Conservation (phyloP, 2,329 filamentous ascomycete species). For the Calonectria hongkongensis region DNA sequence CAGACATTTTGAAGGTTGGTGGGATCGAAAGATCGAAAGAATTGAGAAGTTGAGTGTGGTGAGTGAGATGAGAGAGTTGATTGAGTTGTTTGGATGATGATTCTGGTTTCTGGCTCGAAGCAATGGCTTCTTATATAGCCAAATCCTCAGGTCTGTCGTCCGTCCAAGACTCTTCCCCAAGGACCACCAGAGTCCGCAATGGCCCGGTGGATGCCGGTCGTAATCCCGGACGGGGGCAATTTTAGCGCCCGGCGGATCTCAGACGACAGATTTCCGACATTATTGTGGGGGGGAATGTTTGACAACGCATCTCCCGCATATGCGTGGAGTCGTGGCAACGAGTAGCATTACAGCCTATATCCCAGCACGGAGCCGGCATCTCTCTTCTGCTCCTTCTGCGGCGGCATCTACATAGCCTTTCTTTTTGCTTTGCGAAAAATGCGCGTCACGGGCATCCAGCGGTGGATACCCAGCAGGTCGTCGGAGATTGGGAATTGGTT, state of each 20-base stretch:
- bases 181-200: neutral
- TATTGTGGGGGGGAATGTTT: constrained; percentile 23
- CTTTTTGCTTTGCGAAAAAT: neutral
- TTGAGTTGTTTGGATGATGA: constrained; percentile 22
- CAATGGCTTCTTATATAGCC: constrained; percentile 21
- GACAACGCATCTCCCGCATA: constrained; percentile 27
- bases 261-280: constrained; percentile 24
- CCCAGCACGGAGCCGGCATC: constrained; percentile 9
- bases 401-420: neutral
- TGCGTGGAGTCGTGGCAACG: constrained; percentile 20
- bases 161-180: neutral
- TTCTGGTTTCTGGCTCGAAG: constrained; percentile 4
- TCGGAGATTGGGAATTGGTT: constrained; percentile 24
- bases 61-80: constrained; percentile 23
- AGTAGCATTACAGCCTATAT: constrained; percentile 10
- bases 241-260: constrained; percentile 27
- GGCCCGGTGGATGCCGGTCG: constrained; percentile 20
- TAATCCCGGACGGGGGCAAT: constrained; percentile 13
- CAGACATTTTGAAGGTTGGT: constrained; percentile 25
- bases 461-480: constrained; percentile 1
- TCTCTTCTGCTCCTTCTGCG: neutral
- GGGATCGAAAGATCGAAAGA: constrained; percentile 25
- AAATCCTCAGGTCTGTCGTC: neutral
- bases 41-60: constrained; percentile 19
- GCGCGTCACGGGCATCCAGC: neutral